Base-by-base conservation (phyloP, 2,329 filamentous ascomycete genomes). In the Epichloe amarillans region DNA sequence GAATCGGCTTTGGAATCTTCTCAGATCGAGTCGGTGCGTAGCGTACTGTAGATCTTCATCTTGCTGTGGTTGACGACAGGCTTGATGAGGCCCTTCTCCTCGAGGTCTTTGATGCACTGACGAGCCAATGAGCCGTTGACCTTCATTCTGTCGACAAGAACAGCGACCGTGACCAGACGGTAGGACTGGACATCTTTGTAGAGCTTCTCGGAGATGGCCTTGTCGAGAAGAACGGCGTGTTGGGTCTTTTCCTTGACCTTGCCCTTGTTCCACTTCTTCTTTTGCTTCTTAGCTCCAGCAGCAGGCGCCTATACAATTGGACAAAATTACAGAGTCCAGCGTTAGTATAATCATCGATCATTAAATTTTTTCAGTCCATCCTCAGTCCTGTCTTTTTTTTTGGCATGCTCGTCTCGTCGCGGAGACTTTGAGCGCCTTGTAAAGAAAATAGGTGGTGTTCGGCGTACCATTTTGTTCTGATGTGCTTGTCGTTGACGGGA, bases 161-260 rank as follows among this genome's bases (percentile, higher is more conserved):
- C 91, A 68, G 93, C 90, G 68, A 97, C 86, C 70, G 93, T 97
- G 77, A 98, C 89, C 73, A 98, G 89, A 70, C 93, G 89, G 86
- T 97, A 98, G 60, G 93, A 96, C 77, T 97, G 93, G 67, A 98
- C 94, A 83, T 98, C 93, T 82, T 98, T 98, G 82, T 95, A 86
- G 74, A 98, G 89, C 82, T 94, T 95, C 77, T 98, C 93, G 63
- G 86, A 86, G 70, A 86, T 95, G 76, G 79, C 71, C 84, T 98
- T 98, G 82, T 98, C 93, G 77, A 98, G 88, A 70, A 97, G 81
- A 75, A 98, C 93, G 74, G 87, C 88, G 83, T 98, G 93, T 75
- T 97, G 86, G 76, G 93, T 91, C 90, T 98, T 98, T 84, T 98
- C 93, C 93, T 98, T 98, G 81, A 98, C 93, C 89, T 73, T 79